Percentiles rank a stretch among this genome's conserved stretches.
Conservation (phyloP, 2,329 filamentous ascomycete genomes). For the Nothopassalora personata region DNA sequence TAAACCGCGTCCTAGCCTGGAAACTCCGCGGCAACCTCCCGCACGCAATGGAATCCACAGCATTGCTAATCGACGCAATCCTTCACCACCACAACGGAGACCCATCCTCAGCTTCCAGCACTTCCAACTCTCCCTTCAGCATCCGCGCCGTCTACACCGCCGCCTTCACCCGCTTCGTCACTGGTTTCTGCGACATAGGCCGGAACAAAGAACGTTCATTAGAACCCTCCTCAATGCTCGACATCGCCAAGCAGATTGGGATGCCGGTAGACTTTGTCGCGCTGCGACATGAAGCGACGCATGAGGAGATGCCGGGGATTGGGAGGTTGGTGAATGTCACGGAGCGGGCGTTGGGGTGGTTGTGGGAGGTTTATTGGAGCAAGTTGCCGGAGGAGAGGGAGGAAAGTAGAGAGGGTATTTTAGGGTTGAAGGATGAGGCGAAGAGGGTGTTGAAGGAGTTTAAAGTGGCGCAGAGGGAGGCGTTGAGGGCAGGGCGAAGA, state of each 20-base stretch:
- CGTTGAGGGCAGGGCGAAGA: slow-evolving; percentile 32
- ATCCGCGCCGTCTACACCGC: slow-evolving; percentile 66
- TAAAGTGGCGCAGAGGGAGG: slow-evolving; percentile 21
- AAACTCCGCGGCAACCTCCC: slow-evolving; percentile 69
- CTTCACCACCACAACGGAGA: slow-evolving; percentile 50
- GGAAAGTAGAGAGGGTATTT: slow-evolving; percentile 21
- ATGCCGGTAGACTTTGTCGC: slow-evolving; percentile 79
- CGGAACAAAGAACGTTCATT: slow-evolving; percentile 58
- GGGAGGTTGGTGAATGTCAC: slow-evolving; percentile 66
- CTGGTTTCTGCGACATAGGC: slow-evolving; percentile 69
- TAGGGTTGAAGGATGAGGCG: slow-evolving; percentile 30
- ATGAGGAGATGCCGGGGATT: slow-evolving; percentile 77
- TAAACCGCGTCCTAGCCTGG: slow-evolving; percentile 47
- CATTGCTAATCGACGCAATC: slow-evolving; percentile 63
- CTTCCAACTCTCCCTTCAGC: slow-evolving; percentile 50
- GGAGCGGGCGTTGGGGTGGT: slow-evolving; percentile 68
- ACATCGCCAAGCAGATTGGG: slow-evolving; percentile 61
- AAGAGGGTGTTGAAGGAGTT: slow-evolving; percentile 22
- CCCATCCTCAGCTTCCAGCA: slow-evolving; percentile 27
- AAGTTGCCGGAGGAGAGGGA: slow-evolving; percentile 37
- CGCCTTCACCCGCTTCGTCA: slow-evolving; percentile 67
- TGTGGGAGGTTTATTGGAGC: slow-evolving; percentile 85
- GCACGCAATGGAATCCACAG: slow-evolving; percentile 74
- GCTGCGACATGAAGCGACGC: slow-evolving; percentile 81
- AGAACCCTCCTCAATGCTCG: slow-evolving; percentile 63